Evolutionary conservation across 306 rosid species (phyloP).

Genomic region (Alnus rubra): DNA sequence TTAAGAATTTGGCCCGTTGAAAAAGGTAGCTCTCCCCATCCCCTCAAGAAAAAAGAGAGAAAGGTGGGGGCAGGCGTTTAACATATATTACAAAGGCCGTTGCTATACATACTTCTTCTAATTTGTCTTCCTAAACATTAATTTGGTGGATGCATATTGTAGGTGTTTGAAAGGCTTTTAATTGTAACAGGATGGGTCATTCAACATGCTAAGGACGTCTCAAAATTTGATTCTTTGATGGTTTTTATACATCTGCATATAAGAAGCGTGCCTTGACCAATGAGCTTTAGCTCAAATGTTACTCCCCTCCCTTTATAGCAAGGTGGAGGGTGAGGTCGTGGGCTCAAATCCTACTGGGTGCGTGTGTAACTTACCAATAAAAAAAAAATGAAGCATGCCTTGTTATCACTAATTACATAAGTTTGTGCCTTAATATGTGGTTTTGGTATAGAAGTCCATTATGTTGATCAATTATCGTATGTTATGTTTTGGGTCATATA

Average conservation of each 20-base stretch:
- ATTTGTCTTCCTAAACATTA: not conserved
- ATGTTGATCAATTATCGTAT: constrained; percentile 4
- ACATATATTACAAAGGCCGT: not conserved
- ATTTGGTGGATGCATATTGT: not conserved
- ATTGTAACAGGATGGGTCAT: not conserved
- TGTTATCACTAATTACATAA: not conserved
- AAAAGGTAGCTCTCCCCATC: no score
- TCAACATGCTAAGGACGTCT: not conserved
- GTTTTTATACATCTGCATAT: not conserved
- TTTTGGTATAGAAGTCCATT: constrained; percentile 7
- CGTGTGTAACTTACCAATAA: no score
- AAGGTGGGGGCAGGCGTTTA: not conserved
- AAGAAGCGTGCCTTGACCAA: not conserved
- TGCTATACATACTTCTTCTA: not conserved
- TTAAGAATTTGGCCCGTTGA: not conserved
- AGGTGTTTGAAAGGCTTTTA: not conserved
- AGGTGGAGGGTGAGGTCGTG: no score
- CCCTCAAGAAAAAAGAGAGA: not conserved
- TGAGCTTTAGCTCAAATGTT: no score
- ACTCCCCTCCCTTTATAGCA: no score
- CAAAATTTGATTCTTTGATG: not conserved
- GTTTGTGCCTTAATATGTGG: not conserved
- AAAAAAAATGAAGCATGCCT: not conserved
- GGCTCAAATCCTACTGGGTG: no score
- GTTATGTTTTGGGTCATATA: constrained; percentile 10